Conservation (phyloP, 306 rosid genomes). For the Vigna mungo region DNA sequence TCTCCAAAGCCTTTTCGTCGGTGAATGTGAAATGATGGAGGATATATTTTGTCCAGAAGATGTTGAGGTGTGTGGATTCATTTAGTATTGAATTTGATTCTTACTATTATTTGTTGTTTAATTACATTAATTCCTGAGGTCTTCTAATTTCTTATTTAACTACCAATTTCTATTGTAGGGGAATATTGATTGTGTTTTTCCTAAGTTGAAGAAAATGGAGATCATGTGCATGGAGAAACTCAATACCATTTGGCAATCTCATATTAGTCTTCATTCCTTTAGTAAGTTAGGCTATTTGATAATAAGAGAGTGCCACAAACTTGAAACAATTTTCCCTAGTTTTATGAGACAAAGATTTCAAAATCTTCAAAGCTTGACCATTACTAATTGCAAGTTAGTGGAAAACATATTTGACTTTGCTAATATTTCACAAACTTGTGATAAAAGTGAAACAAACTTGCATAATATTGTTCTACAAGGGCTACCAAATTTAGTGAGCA, state of each 20-base stretch:
- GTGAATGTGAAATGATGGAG: conserved; percentile 31
- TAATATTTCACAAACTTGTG: neutral
- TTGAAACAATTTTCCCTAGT: conserved; percentile 23
- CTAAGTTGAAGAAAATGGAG: conserved; percentile 28
- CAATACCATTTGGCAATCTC: conserved; percentile 26
- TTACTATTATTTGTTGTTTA: neutral
- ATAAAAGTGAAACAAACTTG: neutral
- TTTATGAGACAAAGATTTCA: neutral
- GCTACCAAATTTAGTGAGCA: conserved; percentile 29
- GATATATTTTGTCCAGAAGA: neutral
- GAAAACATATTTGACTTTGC: conserved; percentile 31
- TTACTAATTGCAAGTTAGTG: conserved; percentile 17
- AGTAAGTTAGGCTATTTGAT: neutral
- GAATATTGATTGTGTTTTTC: conserved; percentile 1
- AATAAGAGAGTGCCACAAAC: conserved; percentile 27
- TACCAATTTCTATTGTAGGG: neutral
- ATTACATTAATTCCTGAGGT: neutral
- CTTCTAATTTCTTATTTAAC: neutral
- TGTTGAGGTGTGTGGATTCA: neutral
- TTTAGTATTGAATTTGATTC: neutral
- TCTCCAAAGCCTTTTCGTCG: conserved; percentile 30
- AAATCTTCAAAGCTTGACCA: conserved; percentile 6
- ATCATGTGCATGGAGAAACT: neutral
- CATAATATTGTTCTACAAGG: neutral
- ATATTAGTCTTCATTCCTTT: conserved; percentile 28